These are phyloP conservation scores for Arthrinium puccinioides DNA, from an alignment of 2,329 filamentous ascomycete genomes.

Conservation along the genomic window DNA sequence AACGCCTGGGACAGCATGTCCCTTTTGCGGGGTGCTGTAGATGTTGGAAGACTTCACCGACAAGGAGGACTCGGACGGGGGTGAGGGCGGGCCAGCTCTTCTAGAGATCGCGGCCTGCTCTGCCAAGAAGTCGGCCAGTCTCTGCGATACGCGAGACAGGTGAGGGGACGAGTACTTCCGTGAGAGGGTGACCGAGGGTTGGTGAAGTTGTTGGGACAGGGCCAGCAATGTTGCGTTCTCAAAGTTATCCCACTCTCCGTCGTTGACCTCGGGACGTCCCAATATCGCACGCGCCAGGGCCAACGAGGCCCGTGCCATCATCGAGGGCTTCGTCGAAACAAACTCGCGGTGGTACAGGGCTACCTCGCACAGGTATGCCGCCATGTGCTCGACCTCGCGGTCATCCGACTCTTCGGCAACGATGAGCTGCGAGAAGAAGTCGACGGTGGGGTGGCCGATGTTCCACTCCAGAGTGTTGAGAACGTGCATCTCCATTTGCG, in stretches of 20 bases:
- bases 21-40: slow-evolving; percentile 76
- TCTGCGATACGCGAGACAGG: slow-evolving; percentile 46
- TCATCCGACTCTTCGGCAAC: slow-evolving; percentile 73
- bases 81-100: slow-evolving; percentile 49
- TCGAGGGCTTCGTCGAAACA: slow-evolving; percentile 83
- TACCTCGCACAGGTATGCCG: slow-evolving; percentile 89
- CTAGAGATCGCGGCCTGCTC: slow-evolving; percentile 51
- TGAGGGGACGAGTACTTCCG: slow-evolving; percentile 52
- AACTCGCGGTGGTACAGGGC: slow-evolving; percentile 96
- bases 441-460: slow-evolving; percentile 91
- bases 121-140: slow-evolving; percentile 51
- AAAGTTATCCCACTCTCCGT: slow-evolving; percentile 68
- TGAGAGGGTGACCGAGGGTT: slow-evolving; percentile 49
- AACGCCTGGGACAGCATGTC: slow-evolving; percentile 51
- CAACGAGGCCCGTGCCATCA: slow-evolving; percentile 81
- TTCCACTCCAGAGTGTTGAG: slow-evolving; percentile 95
- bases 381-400: slow-evolving; percentile 88
- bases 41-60: slow-evolving; percentile 49
- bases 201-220: slow-evolving; percentile 51
- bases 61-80: slow-evolving; percentile 43
- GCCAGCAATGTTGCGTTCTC: slow-evolving; percentile 60
- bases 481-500: slow-evolving; percentile 99
- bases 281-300: slow-evolving; percentile 83
- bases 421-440: slow-evolving; percentile 85
- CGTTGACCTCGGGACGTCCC: slow-evolving; percentile 66